Evolutionary conservation across 257 asterid genomes (phyloP), one percentile per base, ranked within the genome.

Genomic region (Nicotiana sylvestris): DNA sequence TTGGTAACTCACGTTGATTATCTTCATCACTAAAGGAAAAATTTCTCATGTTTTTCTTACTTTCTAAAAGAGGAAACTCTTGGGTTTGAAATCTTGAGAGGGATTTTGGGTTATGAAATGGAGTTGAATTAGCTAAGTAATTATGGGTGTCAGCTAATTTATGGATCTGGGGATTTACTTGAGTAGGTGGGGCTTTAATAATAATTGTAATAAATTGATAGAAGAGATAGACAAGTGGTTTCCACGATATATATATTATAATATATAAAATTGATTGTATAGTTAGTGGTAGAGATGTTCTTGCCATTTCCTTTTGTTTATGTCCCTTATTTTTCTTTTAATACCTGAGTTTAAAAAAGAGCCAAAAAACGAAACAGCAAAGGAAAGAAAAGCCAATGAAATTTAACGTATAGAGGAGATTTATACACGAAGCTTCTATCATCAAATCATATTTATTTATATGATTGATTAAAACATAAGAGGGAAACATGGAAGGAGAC

Each of bases 11-110:
- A 21, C 21, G 82, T 65, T 86, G 89, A 18, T 43, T 43, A 43
- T 90, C 94, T 62, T 90, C 92, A 21, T 89, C 93, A 12, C 89
- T 87, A 12, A 65, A 69, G 66, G 88, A 89, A 16, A 80, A 82
- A 85, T 80, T 88, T 51, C 79, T 86, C 95, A 88, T 93, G 7
- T 39, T 68, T 9, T 25, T 35, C 39, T 35, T 35, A 35, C 39
- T 21, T 37, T 29, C 58, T 53, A 53, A 13, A 53, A 53, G 58
- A 53, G 58, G 58, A 53, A 53, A 13, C 3, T 43, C 10, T 43
- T 43, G 62, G 7, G 7, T 12, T 62, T 8, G 18, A 56, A 68
- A 9, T 69, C 16, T 0, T 5, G 13, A 21, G 6, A 6, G 17
- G 18, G 4, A 4, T 58, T 58, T 58, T 0, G 10, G 1, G 65